Base-by-base conservation (phyloP, 805 yeast genomes). In the Myxozyma neglecta region DNA sequence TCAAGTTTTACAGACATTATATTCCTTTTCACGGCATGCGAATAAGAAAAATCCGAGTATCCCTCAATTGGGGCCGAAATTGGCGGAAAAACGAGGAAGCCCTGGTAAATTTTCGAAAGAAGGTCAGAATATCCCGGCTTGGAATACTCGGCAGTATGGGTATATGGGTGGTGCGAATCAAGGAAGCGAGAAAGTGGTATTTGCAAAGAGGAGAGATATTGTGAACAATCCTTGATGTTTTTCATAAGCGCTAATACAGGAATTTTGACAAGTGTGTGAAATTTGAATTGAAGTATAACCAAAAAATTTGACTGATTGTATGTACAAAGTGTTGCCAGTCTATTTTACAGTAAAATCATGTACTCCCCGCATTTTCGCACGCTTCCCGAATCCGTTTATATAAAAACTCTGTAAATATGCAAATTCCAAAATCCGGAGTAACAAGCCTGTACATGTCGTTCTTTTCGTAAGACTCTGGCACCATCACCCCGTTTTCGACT, bases 1-100 rank as follows among this genome's bases (percentile, higher is more conserved):
- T 53, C 91, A 87, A 66, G 90, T 90, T 1, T 74, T 86, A n/a
- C 85, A 88, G 68, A 82, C 92, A 0, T 76, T 90, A 46, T 85
- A 87, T 69, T 84, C 96, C 1, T 77, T 90, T 48, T 87, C 94
- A 0, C 77, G 96, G 60, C 78, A 83, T 58, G 87, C 89, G 1
- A 81, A 87, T 69, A 78, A 77, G 59, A 75, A 82, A 75, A 71
- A 86, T 77, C 74, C 84, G 57, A 67, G 75, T 56, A 69, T 80
- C 60, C 82, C 85, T 0, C 79, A 82, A 0, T 75, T 85, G 37
- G 90, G 90, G 0, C 90, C 90, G 1, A 79, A 80, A 56, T 70
- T 85, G 44, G 78, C 82, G 0, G 73, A 71, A 64, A 82, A 77
- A 70, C 79, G 71, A 73, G 79, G 76, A 72, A 82, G 76, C 65